phyloP scores from a whole-genome alignment of 495 filamentous ascomycete species.

The Penicillium odoratum region DNA sequence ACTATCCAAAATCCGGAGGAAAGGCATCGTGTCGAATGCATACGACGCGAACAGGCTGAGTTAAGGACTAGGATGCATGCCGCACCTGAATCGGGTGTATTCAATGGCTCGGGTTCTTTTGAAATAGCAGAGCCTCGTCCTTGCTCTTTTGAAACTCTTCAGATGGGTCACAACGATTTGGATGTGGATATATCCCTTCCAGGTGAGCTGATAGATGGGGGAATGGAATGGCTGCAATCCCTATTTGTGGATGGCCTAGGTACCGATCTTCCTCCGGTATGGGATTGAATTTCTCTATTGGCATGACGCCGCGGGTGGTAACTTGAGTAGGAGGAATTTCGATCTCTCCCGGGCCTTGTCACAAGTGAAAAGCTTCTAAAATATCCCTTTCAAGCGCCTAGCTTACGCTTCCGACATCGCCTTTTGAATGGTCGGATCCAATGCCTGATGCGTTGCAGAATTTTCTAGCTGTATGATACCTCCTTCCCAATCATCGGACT shows the following conservation, averaged over 20 bases:
- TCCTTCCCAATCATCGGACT: conserved; percentile 62
- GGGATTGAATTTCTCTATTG: conserved; percentile 7
- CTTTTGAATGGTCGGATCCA: no score
- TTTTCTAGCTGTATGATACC: conserved; percentile 24
- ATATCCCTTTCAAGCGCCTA: no score
- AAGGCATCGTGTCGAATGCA: neutral
- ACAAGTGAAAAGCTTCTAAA: no score
- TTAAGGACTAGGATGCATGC: neutral
- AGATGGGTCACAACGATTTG: neutral
- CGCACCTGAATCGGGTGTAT: neutral
- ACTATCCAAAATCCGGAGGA: neutral
- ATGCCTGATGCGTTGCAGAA: no score
- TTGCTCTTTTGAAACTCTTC: neutral
- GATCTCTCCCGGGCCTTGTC: no score
- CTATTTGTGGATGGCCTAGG: conserved; percentile 15
- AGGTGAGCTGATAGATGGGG: conserved; percentile 20
- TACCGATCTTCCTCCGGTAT: conserved; percentile 40
- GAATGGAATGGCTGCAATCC: conserved; percentile 25
- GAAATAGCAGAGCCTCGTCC: neutral
- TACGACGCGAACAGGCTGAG: neutral
- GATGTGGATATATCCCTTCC: conserved; percentile 8
- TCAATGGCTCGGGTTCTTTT: neutral
- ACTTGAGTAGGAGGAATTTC: no score
- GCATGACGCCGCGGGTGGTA: no score
- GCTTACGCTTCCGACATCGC: no score